Evolutionary conservation across 768 basidiomycete genomes (phyloP).

Genomic region (Scleroderma bovista): DNA sequence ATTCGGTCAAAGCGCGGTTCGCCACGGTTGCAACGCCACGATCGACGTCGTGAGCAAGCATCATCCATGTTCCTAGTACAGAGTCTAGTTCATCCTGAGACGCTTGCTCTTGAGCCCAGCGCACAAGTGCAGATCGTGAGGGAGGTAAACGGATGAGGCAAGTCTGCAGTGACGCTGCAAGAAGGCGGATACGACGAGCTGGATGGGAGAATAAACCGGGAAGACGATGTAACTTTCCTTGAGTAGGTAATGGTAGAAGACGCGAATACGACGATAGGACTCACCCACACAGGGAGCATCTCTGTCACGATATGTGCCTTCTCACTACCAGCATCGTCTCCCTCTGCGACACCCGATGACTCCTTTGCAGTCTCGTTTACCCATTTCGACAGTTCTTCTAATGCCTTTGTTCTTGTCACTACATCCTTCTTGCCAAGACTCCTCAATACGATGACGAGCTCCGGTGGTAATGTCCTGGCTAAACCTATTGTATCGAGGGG

Average conservation of each 20-base stretch:
- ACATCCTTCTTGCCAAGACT: slow-evolving; percentile 86
- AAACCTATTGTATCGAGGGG: slow-evolving; percentile 84
- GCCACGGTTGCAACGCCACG: slow-evolving; percentile 49
- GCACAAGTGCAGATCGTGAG: slow-evolving; percentile 44
- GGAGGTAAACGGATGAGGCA: slow-evolving; percentile 55
- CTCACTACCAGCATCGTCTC: slow-evolving; percentile 3
- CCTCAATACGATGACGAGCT: slow-evolving; percentile 76
- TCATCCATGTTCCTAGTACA: slow-evolving; percentile 68
- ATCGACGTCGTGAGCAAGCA: slow-evolving; percentile 69
- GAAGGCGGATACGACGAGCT: slow-evolving; percentile 64
- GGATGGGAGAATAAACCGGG: slow-evolving; percentile 77
- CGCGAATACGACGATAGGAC: slow-evolving; percentile 20
- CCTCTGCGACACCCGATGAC: slow-evolving; percentile 25
- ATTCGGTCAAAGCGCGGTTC: slow-evolving; percentile 47
- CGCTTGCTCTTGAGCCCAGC: slow-evolving; percentile 44
- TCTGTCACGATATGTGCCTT: slow-evolving; percentile 36
- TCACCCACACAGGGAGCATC: slow-evolving; percentile 89
- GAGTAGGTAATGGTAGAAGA: neutral
- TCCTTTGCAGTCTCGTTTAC: slow-evolving; percentile 47
- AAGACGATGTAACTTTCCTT: slow-evolving; percentile 73
- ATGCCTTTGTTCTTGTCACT: slow-evolving; percentile 74
- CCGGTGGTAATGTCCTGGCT: slow-evolving; percentile 67
- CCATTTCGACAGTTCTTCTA: slow-evolving; percentile 79
- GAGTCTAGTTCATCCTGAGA: slow-evolving; percentile 47
- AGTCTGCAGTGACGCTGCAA: slow-evolving; percentile 56